Percentiles rank a stretch among this genome's conserved stretches.
These are phyloP conservation scores for Dactylella cylindrospora DNA, from an alignment of 2,329 filamentous ascomycete genomes.

Conservation along the genomic window DNA sequence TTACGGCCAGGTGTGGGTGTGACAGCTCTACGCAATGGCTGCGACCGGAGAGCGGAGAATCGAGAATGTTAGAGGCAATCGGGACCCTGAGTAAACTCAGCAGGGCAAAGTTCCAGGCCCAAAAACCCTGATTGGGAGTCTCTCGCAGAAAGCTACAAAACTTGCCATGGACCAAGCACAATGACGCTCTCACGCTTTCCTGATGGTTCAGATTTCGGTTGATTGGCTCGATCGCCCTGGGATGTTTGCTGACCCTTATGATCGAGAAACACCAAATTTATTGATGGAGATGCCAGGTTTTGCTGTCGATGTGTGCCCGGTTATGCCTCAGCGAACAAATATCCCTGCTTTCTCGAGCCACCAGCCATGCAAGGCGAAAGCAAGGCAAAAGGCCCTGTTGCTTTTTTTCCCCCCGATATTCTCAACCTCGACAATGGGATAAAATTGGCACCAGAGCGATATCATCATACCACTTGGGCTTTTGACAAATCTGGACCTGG, in stretches of 20 bases:
- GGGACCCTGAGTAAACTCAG: slow-evolving; percentile 21
- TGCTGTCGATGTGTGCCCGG: slow-evolving; percentile 7
- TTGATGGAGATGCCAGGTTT: slow-evolving; percentile 38
- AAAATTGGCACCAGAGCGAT: slow-evolving; percentile 6
- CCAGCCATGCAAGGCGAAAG: slow-evolving; percentile 13
- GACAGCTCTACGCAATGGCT: slow-evolving; percentile 20
- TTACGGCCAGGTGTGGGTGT: too few species aligned
- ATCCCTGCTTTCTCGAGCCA: slow-evolving; percentile 6
- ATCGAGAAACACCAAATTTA: slow-evolving; percentile 35
- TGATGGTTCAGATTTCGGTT: not conserved
- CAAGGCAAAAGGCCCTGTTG: slow-evolving; percentile 8
- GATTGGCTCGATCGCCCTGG: slow-evolving; percentile 35
- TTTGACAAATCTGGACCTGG: not conserved
- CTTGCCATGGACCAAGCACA: slow-evolving; percentile 18
- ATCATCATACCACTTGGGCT: not conserved
- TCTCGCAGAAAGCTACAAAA: slow-evolving; percentile 17
- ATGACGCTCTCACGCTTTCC: slow-evolving; percentile 25
- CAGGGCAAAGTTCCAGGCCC: not conserved
- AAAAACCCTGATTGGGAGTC: slow-evolving; percentile 16
- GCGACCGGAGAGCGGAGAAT: slow-evolving; percentile 29
- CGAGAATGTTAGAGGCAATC: slow-evolving; percentile 36
- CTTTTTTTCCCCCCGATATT: too few species aligned
- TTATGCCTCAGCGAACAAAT: slow-evolving; percentile 23
- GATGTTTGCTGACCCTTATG: slow-evolving; percentile 20
- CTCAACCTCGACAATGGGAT: not conserved